These are phyloP conservation scores for Monosporascus sp. DNA, from an alignment of 2,329 filamentous ascomycete genomes.

Conservation along the genomic window DNA sequence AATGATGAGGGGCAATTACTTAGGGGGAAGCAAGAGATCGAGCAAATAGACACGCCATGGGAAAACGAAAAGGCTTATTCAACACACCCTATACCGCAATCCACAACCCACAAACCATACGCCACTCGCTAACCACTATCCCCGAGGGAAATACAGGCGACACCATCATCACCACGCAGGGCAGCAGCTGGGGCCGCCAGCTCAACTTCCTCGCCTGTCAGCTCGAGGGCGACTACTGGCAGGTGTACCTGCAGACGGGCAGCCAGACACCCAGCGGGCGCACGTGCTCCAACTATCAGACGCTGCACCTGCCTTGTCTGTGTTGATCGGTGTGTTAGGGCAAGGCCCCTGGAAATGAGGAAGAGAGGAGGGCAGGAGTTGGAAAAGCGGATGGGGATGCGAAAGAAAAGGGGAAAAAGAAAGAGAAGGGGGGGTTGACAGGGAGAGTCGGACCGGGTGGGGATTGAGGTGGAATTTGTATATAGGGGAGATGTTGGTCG, in stretches of 20 bases:
- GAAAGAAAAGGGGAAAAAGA: too few relatives aligned
- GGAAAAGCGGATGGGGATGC: not conserved
- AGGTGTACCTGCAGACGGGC: constrained; percentile 48
- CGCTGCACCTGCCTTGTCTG: constrained; percentile 47
- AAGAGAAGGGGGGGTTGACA: not conserved
- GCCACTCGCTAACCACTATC: not conserved
- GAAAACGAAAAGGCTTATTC: too few relatives aligned
- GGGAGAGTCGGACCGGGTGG: not conserved
- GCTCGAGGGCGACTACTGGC: constrained; percentile 38
- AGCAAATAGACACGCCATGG: too few relatives aligned
- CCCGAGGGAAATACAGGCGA: constrained; percentile 6
- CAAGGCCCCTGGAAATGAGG: too few relatives aligned
- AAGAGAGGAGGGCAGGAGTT: too few relatives aligned
- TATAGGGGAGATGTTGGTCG: too few relatives aligned
- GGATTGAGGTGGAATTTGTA: too few relatives aligned
- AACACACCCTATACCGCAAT: too few relatives aligned
- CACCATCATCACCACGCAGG: constrained; percentile 20
- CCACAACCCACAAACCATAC: too few relatives aligned
- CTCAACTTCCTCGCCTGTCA: constrained; percentile 48
- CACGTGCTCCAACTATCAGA: constrained; percentile 50
- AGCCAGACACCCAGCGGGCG: constrained; percentile 41
- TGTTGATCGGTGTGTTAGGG: constrained; percentile 26
- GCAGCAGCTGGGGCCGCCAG: constrained; percentile 26
- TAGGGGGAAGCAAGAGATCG: too few relatives aligned
- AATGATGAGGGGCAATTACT: too few relatives aligned